Base-by-base conservation (phyloP, 768 basidiomycete genomes). In the Tylopilus rubrobrunneus region DNA sequence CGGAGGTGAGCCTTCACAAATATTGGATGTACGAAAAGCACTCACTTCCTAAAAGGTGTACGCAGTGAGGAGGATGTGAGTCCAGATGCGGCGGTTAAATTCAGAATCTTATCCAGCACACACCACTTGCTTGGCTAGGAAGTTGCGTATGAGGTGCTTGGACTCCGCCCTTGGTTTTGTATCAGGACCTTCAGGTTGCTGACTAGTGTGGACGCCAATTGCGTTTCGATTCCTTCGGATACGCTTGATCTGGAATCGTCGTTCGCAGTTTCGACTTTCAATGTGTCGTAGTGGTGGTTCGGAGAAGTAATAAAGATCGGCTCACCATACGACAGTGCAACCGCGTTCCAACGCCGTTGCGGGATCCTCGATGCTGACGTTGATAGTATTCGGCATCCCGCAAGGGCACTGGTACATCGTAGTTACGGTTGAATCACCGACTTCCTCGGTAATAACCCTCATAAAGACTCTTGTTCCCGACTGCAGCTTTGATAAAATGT, bases 191-290 rank as follows among this genome's bases (percentile, higher is more conserved):
- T 7, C 14, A 25, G 12, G 4, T 34, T 12, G 34, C 34, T 34
- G 34, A 15, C 14, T 34, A 8, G 14, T 15, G 14, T 7, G 4
- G 34, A 12, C 6, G 34, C 14, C 34, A 34, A 17, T 17, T 19
- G 8, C 39, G 39, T 19, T 40, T 40, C n/a, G n/a, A 21, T 21
- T 8, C 17, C 7, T 19, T 40, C 10, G 39, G 6, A 6, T 19
- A 12, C n/a, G 39, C n/a, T 4, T 19, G 19, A 40, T 40, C 5
- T 40, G 39, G n/a, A 40, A 19, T 8, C 39, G 39, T 40, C 39
- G 39, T 19, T 40, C 39, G 39, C 56, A 56, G n/a, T 40, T 44
- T 8, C 10, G 40, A 51, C 56, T 57, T 36, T 19, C 7, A 17
- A 6, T 2, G 25, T 6, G 14, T 34, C n/a, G 29, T 28, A 39